Evolutionary conservation across 768 basidiomycete species (phyloP), one percentile per base, ranked within the genome.

Genomic region (Polyporus arcularius): DNA sequence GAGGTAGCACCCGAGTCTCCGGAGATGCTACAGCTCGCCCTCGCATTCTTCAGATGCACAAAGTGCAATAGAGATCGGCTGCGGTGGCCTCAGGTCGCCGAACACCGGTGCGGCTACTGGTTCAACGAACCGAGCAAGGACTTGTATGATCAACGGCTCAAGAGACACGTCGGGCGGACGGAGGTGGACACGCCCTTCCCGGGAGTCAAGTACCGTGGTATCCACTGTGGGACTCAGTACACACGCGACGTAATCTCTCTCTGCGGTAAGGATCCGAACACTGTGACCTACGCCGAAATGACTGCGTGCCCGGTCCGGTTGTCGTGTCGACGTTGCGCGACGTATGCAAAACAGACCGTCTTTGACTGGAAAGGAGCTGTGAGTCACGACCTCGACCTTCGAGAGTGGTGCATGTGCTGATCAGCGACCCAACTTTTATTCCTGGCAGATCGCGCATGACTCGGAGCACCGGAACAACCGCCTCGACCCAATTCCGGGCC

Each of bases 241-340:
- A 48, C 21, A 2, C 42, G 32, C 28, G 35, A 15, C 16, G 21
- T 61, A 12, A 21, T 61, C 32, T 31, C 32, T 15, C n/a, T 35
- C 4, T 61, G 54, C 16, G 60, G 55, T 2, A 28, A 40, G 38
- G 60, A 61, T 18, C 60, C 60, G 12, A 38, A 42, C 5, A 48
- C 18, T 8, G 43, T 31, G 8, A 61, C 60, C 2, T 18, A 21
- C 30, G 18, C n/a, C 2, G 54, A 61, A 10, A 56, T 61, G 60
- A 38, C 50, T 15, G 49, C 15, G 4, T 35, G 45, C 11, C 30
- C 35, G 16, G 46, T 47, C 10, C 43, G 59, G 3, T 16, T 60
- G 16, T 10, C 7, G 4, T 51, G 50, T 18, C 30, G 30, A 9
- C 50, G 28, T 15, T 54, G 53, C 21, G 39, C 50, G 16, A 16